Evolutionary conservation across 2,329 filamentous ascomycete species (phyloP).

Genomic region (Trichoderma sp.): DNA sequence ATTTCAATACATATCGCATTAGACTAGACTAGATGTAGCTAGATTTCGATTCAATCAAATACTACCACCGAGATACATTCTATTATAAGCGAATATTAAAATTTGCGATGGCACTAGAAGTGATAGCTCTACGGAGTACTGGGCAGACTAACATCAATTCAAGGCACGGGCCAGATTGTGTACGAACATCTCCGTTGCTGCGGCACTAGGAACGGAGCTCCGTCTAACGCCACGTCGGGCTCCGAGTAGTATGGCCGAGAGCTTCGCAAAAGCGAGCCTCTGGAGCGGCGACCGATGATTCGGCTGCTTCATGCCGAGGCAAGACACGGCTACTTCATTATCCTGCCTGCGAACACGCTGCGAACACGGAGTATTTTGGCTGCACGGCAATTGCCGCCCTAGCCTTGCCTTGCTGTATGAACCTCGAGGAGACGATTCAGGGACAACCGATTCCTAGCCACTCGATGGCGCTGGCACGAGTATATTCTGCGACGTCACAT

Average conservation of each 20-base stretch:
- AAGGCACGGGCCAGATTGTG: not conserved
- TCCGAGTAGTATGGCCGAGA: constrained; percentile 18
- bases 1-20: constrained; percentile 97
- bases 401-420: not conserved
- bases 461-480: not conserved
- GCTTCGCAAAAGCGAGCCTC: constrained; percentile 20
- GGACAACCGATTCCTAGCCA: not conserved
- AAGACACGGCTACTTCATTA: not conserved
- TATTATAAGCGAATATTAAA: not conserved
- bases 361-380: not conserved
- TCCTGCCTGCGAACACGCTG: not conserved
- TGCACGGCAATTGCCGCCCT: not conserved
- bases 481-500: not conserved
- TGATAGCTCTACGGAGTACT: not conserved
- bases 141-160: not conserved
- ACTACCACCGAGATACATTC: not conserved
- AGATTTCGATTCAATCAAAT: not conserved
- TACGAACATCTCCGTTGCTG: not conserved
- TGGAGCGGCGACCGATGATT: constrained; percentile 16
- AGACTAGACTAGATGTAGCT: not conserved
- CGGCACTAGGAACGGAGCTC: constrained; percentile 4
- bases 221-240: not conserved
- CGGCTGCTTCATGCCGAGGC: constrained; percentile 12
- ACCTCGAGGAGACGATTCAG: not conserved
- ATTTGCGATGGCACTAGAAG: not conserved